Conservation (phyloP, 352 stramenopile species). For the Pythium sp. region DNA sequence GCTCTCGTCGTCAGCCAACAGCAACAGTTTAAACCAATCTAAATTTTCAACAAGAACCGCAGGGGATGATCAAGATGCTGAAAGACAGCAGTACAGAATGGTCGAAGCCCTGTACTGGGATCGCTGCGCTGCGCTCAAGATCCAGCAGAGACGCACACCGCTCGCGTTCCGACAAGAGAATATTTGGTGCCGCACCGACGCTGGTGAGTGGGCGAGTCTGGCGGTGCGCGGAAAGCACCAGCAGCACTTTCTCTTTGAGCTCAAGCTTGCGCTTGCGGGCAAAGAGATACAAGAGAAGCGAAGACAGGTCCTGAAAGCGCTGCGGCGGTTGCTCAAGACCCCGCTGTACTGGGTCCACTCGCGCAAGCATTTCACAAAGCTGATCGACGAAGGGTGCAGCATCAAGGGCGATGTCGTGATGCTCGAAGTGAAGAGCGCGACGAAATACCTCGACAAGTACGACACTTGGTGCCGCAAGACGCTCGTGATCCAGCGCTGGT, state of each 20-base stretch:
- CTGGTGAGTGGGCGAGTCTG: slow-evolving; percentile 66
- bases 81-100: slow-evolving; percentile 24
- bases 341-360: slow-evolving; percentile 55
- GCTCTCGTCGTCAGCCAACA: neutral
- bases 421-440: slow-evolving; percentile 58
- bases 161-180: slow-evolving; percentile 47
- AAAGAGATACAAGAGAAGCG: slow-evolving; percentile 56
- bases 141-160: slow-evolving; percentile 42
- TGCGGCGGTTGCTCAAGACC: slow-evolving; percentile 57
- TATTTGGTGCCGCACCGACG: slow-evolving; percentile 73
- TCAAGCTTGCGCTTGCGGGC: slow-evolving; percentile 43
- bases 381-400: slow-evolving; percentile 52
- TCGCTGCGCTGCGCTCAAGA: slow-evolving; percentile 64
- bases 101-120: slow-evolving; percentile 84
- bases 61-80: neutral
- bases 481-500: slow-evolving; percentile 56
- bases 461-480: slow-evolving; percentile 55
- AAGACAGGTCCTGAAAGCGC: slow-evolving; percentile 36
- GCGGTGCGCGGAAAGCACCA: slow-evolving; percentile 58
- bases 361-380: slow-evolving; percentile 37
- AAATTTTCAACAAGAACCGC: neutral
- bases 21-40: slow-evolving; percentile 5
- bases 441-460: slow-evolving; percentile 59
- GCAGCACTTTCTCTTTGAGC: slow-evolving; percentile 69
- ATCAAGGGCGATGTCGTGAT: slow-evolving; percentile 72